phyloP scores from a whole-genome alignment of 2,329 filamentous ascomycete species.

The Sarocladium kiliense region DNA sequence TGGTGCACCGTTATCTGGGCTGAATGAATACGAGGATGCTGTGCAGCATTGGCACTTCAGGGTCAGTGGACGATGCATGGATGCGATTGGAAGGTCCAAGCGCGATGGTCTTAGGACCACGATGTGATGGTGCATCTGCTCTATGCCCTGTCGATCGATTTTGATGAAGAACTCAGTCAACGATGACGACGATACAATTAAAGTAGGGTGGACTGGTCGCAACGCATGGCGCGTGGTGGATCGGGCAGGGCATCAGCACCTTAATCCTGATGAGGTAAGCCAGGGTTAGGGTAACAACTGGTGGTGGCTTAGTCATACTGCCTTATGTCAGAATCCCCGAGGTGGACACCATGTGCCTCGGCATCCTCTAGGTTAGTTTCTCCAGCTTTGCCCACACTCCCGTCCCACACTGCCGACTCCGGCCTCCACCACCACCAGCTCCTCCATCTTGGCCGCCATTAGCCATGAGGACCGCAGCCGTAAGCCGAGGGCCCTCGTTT shows the following conservation, averaged over 20 bases:
- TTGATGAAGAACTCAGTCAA: too few species aligned
- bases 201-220: too few species aligned
- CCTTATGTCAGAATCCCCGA: neutral
- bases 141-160: too few species aligned
- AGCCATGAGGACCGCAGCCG: neutral
- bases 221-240: too few species aligned
- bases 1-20: neutral
- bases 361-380: conserved; percentile 2
- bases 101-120: too few species aligned
- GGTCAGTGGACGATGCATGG: neutral
- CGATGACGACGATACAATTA: too few species aligned
- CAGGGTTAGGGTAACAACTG: neutral
- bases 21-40: neutral
- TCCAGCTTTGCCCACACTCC: neutral
- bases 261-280: neutral
- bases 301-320: neutral
- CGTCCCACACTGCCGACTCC: conserved; percentile 8
- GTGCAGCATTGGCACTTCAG: too few species aligned
- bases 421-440: conserved; percentile 2
- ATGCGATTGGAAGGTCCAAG: too few species aligned
- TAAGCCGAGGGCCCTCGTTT: conserved; percentile 3
- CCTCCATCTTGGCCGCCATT: neutral
- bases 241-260: neutral
- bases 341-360: neutral
- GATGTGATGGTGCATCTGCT: too few species aligned